Evolutionary conservation across 1,139 yeast species (phyloP).

Genomic region (Candida sojae): DNA sequence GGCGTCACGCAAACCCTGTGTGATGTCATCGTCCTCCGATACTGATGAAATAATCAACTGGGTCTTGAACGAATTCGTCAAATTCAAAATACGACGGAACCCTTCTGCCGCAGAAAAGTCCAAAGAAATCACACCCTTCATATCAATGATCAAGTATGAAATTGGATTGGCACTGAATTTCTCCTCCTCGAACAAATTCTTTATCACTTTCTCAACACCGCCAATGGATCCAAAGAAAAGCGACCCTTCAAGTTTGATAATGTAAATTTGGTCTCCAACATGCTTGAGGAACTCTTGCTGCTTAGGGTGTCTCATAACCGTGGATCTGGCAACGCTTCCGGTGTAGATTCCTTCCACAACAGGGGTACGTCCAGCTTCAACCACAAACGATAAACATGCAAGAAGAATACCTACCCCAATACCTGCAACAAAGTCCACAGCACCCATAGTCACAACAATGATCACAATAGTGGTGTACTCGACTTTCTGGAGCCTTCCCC

Average conservation of each 20-base stretch:
- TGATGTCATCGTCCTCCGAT: slow-evolving; percentile 57
- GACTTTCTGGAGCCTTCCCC: slow-evolving; percentile 69
- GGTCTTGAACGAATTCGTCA: slow-evolving; percentile 68
- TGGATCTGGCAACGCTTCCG: slow-evolving; percentile 87
- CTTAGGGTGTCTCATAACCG: slow-evolving; percentile 88
- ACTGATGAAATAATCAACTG: slow-evolving; percentile 81
- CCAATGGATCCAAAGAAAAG: slow-evolving; percentile 95
- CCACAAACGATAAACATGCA: slow-evolving; percentile 90
- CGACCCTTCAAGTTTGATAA: slow-evolving; percentile 83
- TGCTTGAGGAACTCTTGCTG: slow-evolving; percentile 83
- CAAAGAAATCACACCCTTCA: slow-evolving; percentile 75
- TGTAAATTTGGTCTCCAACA: slow-evolving; percentile 89
- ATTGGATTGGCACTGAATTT: slow-evolving; percentile 57
- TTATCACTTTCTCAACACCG: slow-evolving; percentile 76
- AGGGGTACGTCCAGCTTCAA: slow-evolving; percentile 84
- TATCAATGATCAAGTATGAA: slow-evolving; percentile 79
- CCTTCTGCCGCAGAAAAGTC: slow-evolving; percentile 98
- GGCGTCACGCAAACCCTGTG: slow-evolving; percentile 67
- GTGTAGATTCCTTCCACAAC: slow-evolving; percentile 82
- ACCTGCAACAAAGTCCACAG: slow-evolving; percentile 92
- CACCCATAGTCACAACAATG: slow-evolving; percentile 92
- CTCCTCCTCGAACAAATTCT: slow-evolving; percentile 65
- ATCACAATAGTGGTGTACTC: slow-evolving; percentile 84
- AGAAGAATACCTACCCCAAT: slow-evolving; percentile 85
- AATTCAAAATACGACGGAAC: slow-evolving; percentile 80